phyloP scores from a whole-genome alignment of 2,329 filamentous ascomycete genomes.

The Xylaria sp. region DNA sequence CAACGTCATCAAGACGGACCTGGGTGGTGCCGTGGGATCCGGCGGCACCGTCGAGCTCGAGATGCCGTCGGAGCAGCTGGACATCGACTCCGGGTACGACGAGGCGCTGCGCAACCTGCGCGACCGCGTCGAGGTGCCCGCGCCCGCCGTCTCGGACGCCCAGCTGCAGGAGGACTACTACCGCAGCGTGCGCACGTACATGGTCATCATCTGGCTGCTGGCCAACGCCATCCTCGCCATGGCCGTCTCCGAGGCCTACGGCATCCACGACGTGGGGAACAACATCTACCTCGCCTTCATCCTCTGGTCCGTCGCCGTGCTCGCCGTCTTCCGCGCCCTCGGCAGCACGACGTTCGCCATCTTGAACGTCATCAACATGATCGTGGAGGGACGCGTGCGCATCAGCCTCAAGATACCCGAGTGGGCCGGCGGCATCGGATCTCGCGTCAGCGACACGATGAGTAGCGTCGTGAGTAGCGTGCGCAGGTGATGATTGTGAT shows the following conservation, averaged over 20 bases:
- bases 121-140: slow-evolving; percentile 85
- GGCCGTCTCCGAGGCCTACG: slow-evolving; percentile 89
- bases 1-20: slow-evolving; percentile 91
- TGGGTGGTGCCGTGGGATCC: slow-evolving; percentile 83
- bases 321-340: slow-evolving; percentile 88
- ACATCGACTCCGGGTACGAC: slow-evolving; percentile 98
- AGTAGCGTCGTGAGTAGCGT: slow-evolving; percentile 61
- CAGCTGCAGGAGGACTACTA: slow-evolving; percentile 99
- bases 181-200: slow-evolving; percentile 95
- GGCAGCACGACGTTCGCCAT: slow-evolving; percentile 84
- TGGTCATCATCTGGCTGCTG: slow-evolving; percentile 95
- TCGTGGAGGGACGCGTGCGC: slow-evolving; percentile 84
- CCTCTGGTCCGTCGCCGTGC: slow-evolving; percentile 85
- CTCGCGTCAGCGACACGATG: slow-evolving; percentile 58
- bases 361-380: slow-evolving; percentile 82
- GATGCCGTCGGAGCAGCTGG: slow-evolving; percentile 97
- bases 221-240: slow-evolving; percentile 93
- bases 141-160: slow-evolving; percentile 69
- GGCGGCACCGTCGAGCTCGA: slow-evolving; percentile 89
- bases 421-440: slow-evolving; percentile 57
- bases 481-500: slow-evolving; percentile 32
- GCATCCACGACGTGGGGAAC: slow-evolving; percentile 72
- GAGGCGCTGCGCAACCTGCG: slow-evolving; percentile 95
- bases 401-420: slow-evolving; percentile 65
- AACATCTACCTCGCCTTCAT: slow-evolving; percentile 96